Evolutionary conservation across 1,284 basidiomycete genomes (phyloP), one percentile per base, ranked within the genome.

Genomic region (Papiliotrema nemorosa): DNA sequence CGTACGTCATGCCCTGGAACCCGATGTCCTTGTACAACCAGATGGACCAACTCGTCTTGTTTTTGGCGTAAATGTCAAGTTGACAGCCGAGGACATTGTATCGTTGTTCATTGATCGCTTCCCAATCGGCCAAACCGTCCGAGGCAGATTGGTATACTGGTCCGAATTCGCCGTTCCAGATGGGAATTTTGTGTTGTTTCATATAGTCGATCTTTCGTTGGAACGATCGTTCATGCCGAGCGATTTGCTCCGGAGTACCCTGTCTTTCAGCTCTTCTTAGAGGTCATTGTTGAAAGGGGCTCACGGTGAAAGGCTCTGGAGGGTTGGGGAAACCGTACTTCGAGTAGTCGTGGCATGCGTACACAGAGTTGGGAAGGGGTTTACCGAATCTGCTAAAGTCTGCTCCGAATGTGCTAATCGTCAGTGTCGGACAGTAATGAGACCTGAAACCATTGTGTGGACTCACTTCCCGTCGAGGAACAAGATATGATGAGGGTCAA

Each of bases 11-110:
- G 36, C 87, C 76, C 68, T 88, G 87, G 77, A 86, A 88, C 2
- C 87, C 87, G 52, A 88, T 86, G 67, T 89, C 57, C 43, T 89
- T 90, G 78, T 87, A 90, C 16, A 87, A 70, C 87, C 87, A 89
- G 69, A 90, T 89, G 0, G 84, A 84, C 87, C 87, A 89, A 61
- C 81, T 84, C n/a, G 68, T 58, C 16, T 63, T 50, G 3, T 44
- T 73, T 59, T 38, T 22, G 16, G 82, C 79, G 70, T 90, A 88
- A 34, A 88, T 81, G 18, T 76, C 75, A 16, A 90, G 75, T 70
- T 90, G 87, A 62, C 86, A 84, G 50, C 81, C 78, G 44, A 89
- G 78, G 7, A 88, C 84, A 31, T 70, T 76, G 62, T 84, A 85
- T 36, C 87, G 76, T 18, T 65, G 62, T 55, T 81, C 78, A 68